Conservation (phyloP, 164 flowering plant species). For the Aristolochia californica region DNA sequence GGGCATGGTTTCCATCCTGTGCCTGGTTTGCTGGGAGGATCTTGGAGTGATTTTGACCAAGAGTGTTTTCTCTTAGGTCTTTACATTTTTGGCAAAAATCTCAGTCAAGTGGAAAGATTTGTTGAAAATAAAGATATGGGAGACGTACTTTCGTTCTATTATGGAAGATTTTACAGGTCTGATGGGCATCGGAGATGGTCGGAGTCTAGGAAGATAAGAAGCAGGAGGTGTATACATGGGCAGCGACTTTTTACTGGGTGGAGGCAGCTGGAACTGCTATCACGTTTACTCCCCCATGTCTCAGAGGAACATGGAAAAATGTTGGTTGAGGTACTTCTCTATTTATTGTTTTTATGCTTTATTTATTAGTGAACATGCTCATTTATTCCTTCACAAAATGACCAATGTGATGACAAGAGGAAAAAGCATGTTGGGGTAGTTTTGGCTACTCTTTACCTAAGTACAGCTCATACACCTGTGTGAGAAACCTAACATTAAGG, state of each 20-base stretch:
- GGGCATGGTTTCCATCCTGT: slow-evolving; percentile 15
- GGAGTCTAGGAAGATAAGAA: slow-evolving; percentile 45
- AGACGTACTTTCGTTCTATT: slow-evolving; percentile 54
- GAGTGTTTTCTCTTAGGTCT: slow-evolving; percentile 67
- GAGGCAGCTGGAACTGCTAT: slow-evolving; percentile 70
- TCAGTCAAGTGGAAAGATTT: slow-evolving; percentile 49
- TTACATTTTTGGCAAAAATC: slow-evolving; percentile 83
- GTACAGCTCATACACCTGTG: neutral
- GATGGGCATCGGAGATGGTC: slow-evolving; percentile 52
- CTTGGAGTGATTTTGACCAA: slow-evolving; percentile 61
- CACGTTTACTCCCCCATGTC: slow-evolving; percentile 44
- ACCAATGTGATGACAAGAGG: neutral
- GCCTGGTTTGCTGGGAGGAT: slow-evolving; percentile 32
- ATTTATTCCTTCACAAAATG: neutral
- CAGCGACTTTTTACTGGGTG: slow-evolving; percentile 59
- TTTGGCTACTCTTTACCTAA: neutral
- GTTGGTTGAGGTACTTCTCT: slow-evolving; percentile 50
- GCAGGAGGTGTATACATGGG: slow-evolving; percentile 48
- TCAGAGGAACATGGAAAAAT: slow-evolving; percentile 36
- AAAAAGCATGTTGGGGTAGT: neutral
- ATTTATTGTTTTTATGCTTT: neutral
- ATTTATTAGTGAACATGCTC: neutral
- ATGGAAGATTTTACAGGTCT: slow-evolving; percentile 70
- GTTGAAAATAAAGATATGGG: slow-evolving; percentile 55
- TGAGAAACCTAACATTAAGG: neutral